Evolutionary conservation across 768 basidiomycete species (phyloP).

Genomic region (Mycena olivaceomarginata): DNA sequence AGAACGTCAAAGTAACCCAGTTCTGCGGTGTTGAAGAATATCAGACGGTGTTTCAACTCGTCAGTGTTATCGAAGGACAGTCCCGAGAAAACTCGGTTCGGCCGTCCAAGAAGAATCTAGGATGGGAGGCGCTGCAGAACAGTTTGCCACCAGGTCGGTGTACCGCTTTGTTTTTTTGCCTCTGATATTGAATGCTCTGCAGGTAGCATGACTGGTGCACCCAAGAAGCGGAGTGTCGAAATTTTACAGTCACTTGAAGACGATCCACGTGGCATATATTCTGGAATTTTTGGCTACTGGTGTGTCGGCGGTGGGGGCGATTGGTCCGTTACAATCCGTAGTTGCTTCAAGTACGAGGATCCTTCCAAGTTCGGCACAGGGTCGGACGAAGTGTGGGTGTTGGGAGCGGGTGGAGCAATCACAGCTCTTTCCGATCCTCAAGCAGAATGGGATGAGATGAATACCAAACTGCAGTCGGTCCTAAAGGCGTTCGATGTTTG

Average conservation of each 20-base stretch:
- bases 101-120: slow-evolving; percentile 62
- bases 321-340: slow-evolving; percentile 96
- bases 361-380: slow-evolving; percentile 37
- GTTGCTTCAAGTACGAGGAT: slow-evolving; percentile 86
- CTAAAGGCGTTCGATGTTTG: slow-evolving; percentile 72
- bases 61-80: slow-evolving; percentile 96
- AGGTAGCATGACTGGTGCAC: slow-evolving; percentile 99
- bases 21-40: slow-evolving; percentile 95
- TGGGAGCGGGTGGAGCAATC: slow-evolving; percentile 98
- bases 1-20: slow-evolving; percentile 87
- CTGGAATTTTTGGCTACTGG: slow-evolving; percentile 96
- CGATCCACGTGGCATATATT: slow-evolving; percentile 86
- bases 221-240: slow-evolving; percentile 95
- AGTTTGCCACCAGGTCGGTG: slow-evolving; percentile 92
- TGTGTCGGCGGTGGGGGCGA: slow-evolving; percentile 92
- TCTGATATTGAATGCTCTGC: slow-evolving; percentile 8
- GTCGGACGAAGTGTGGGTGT: slow-evolving; percentile 75
- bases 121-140: slow-evolving; percentile 86
- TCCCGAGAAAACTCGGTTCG: slow-evolving; percentile 71
- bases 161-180: slow-evolving; percentile 5
- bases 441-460: slow-evolving; percentile 96
- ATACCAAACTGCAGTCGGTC: slow-evolving; percentile 89
- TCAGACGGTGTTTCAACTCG: slow-evolving; percentile 96
- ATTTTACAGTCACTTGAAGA: slow-evolving; percentile 89
- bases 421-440: slow-evolving; percentile 92